Conservation (phyloP, 345 rosid species). For the Pugionium cornutum region DNA sequence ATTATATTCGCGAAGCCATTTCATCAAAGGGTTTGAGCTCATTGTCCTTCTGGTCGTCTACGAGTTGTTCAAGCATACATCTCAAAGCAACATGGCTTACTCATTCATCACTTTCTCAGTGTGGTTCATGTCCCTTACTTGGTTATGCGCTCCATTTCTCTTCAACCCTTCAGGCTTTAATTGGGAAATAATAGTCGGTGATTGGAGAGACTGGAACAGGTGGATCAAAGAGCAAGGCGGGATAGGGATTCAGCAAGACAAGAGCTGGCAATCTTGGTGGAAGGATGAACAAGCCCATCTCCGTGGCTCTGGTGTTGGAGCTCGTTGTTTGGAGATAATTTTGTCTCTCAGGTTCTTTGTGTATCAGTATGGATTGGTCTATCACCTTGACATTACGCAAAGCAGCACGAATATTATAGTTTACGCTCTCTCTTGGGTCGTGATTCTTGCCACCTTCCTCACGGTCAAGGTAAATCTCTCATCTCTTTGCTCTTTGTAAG, state of each 20-base stretch:
- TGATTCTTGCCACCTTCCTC: slow-evolving; percentile 74
- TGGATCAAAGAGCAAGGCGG: slow-evolving; percentile 98
- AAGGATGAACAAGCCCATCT: slow-evolving; percentile 85
- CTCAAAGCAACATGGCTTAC: slow-evolving; percentile 84
- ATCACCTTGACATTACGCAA: slow-evolving; percentile 94
- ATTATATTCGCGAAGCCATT: slow-evolving; percentile 91
- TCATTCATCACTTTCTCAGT: slow-evolving; percentile 79
- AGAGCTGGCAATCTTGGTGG: slow-evolving; percentile 99
- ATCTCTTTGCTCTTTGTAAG: background rate
- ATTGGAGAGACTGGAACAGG: slow-evolving; percentile 98
- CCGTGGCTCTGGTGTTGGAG: slow-evolving; percentile 67
- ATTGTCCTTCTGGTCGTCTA: slow-evolving; percentile 73
- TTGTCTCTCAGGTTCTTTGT: slow-evolving; percentile 83
- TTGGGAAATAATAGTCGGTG: slow-evolving; percentile 92
- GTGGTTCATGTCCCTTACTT: slow-evolving; percentile 95
- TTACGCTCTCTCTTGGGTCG: slow-evolving; percentile 90
- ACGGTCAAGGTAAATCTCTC: slow-evolving; percentile 66
- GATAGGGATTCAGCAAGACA: slow-evolving; percentile 87
- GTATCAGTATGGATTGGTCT: slow-evolving; percentile 96
- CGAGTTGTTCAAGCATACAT: slow-evolving; percentile 79
- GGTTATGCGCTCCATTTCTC: slow-evolving; percentile 93
- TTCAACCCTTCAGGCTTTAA: slow-evolving; percentile 88
- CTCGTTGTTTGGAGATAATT: slow-evolving; percentile 70
- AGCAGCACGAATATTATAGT: slow-evolving; percentile 78
- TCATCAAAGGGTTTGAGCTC: slow-evolving; percentile 89